Evolutionary conservation across 2,329 filamentous ascomycete species (phyloP).

Genomic region (Fusarium verrucosum): DNA sequence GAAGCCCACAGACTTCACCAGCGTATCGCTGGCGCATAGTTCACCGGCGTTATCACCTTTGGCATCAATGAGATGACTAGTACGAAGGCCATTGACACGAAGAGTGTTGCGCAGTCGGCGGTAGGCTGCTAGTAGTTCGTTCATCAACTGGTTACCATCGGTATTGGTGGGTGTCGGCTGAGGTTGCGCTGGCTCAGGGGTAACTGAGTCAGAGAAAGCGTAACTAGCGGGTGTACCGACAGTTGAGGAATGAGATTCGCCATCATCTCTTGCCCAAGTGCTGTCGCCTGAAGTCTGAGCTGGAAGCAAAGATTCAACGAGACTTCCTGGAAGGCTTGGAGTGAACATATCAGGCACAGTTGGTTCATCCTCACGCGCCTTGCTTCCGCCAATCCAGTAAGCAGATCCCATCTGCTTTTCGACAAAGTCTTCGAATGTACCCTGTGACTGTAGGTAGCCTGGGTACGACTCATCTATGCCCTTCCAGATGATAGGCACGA

Average conservation of each 20-base stretch:
- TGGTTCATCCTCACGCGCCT: constrained; percentile 49
- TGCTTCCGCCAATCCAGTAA: constrained; percentile 54
- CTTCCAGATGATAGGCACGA: constrained; percentile 95
- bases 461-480: constrained; percentile 86
- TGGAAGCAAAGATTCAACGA: constrained; percentile 52
- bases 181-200: constrained; percentile 38
- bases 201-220: constrained; percentile 50
- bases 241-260: constrained; percentile 44
- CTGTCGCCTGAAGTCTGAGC: constrained; percentile 51
- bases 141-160: constrained; percentile 49
- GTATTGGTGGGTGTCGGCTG: constrained; percentile 16
- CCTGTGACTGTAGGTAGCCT: constrained; percentile 70
- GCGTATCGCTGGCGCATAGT: constrained; percentile 64
- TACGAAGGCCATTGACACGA: constrained; percentile 61
- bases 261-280: constrained; percentile 54
- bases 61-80: constrained; percentile 49
- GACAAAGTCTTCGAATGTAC: constrained; percentile 75
- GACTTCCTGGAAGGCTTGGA: constrained; percentile 52
- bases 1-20: constrained; percentile 76
- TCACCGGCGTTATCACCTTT: constrained; percentile 52
- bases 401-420: constrained; percentile 62
- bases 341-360: constrained; percentile 46
- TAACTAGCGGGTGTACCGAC: constrained; percentile 56
- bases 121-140: constrained; percentile 69
- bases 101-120: constrained; percentile 68